A percentile compares a stretch with the other conserved stretches of the same genome.
Evolutionary conservation across 176 grass and related monocot genomes (phyloP).

Genomic region (Alloteropsis semialata): DNA sequence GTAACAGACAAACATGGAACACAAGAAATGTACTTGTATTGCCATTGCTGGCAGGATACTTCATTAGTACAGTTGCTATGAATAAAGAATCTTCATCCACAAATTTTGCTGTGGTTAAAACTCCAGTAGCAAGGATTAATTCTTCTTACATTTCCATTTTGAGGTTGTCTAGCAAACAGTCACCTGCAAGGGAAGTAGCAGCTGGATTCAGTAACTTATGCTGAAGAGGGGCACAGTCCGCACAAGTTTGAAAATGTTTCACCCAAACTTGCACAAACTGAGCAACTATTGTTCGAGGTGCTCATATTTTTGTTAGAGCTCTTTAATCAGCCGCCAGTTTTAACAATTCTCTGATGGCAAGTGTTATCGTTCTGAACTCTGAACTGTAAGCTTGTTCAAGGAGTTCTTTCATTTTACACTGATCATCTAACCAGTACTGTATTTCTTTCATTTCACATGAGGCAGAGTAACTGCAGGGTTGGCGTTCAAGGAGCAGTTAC

Average conservation of each 20-base stretch:
- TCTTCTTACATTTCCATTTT: conserved; percentile 68
- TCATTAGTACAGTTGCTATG: conserved; percentile 45
- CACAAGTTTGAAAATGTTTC: neutral
- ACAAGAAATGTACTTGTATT: conserved; percentile 35
- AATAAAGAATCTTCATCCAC: conserved; percentile 46
- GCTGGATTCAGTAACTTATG: conserved; percentile 1
- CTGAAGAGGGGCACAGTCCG: neutral
- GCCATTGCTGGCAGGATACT: conserved; percentile 36
- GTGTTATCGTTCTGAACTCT: neutral
- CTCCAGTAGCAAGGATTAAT: conserved; percentile 11
- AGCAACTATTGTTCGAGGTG: neutral
- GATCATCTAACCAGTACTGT: neutral
- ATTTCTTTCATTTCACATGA: conserved; percentile 22
- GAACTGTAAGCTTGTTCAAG: neutral
- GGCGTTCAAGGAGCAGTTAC: conserved; percentile 9
- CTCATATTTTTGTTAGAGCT: neutral
- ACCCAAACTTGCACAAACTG: neutral
- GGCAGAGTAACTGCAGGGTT: conserved; percentile 14
- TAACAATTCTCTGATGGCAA: neutral
- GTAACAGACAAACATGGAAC: conserved; percentile 18
- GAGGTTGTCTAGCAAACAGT: conserved; percentile 46
- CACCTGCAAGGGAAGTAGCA: conserved; percentile 44
- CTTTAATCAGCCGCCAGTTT: neutral
- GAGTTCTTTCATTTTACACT: neutral
- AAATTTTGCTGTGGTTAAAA: conserved; percentile 27